A percentile compares a stretch with the other conserved stretches of the same genome.
phyloP scores from a whole-genome alignment of 441 rosid genomes.

The Hura crepitans region DNA sequence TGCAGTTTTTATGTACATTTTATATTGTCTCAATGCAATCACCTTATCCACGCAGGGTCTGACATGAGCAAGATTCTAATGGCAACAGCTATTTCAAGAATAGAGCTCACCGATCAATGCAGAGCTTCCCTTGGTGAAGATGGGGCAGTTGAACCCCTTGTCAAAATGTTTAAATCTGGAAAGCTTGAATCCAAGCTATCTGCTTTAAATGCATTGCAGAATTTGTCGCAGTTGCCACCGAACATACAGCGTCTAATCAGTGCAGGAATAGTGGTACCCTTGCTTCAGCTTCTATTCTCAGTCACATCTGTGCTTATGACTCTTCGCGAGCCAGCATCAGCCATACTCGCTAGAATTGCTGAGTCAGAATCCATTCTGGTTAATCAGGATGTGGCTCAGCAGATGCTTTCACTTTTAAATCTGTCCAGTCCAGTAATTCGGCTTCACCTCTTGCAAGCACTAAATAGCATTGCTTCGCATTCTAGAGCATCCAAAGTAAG shows the following conservation, averaged over 20 bases:
- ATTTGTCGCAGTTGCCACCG: conserved; percentile 41
- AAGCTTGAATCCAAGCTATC: conserved; percentile 68
- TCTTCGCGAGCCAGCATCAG: conserved; percentile 71
- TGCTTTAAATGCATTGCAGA: conserved; percentile 58
- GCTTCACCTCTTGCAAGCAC: conserved; percentile 57
- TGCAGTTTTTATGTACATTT: too few species aligned
- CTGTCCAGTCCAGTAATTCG: conserved; percentile 53
- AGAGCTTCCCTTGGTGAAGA: conserved; percentile 61
- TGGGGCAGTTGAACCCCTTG: conserved; percentile 59
- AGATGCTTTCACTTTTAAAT: conserved; percentile 68
- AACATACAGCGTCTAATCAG: conserved; percentile 42
- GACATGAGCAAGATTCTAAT: conserved; percentile 74
- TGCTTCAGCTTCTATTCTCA: conserved; percentile 69
- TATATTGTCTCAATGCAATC: conserved; percentile 8
- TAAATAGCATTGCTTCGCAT: conserved; percentile 53
- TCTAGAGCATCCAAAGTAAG: conserved; percentile 45
- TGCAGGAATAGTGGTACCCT: conserved; percentile 47
- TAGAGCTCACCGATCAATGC: conserved; percentile 62
- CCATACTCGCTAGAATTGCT: conserved; percentile 59
- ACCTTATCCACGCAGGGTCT: conserved; percentile 52
- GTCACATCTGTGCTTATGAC: conserved; percentile 83
- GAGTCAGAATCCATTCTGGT: conserved; percentile 54
- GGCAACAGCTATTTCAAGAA: conserved; percentile 67
- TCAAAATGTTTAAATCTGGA: conserved; percentile 53
- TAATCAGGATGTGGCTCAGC: conserved; percentile 56